phyloP scores from a whole-genome alignment of 495 filamentous ascomycete species.

The Penicillium fimorum region DNA sequence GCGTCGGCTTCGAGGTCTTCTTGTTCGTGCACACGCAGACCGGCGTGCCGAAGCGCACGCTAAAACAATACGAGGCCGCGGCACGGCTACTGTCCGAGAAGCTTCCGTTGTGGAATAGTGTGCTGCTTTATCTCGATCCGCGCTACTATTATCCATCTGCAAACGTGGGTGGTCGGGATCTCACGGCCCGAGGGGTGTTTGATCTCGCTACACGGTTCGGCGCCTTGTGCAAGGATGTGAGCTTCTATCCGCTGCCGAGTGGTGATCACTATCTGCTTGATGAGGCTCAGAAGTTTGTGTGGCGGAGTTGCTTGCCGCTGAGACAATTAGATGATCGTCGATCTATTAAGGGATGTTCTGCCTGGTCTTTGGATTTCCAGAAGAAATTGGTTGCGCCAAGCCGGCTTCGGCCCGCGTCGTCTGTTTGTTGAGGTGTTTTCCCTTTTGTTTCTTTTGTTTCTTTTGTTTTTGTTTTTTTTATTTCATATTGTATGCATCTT shows the following conservation, averaged over 20 bases:
- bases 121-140: slow-evolving; percentile 40
- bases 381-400: slow-evolving; percentile 1
- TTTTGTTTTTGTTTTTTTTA: background rate
- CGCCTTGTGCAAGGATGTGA: slow-evolving; percentile 25
- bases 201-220: slow-evolving; percentile 35
- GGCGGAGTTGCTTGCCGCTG: slow-evolving; percentile 19
- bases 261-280: slow-evolving; percentile 27
- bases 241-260: slow-evolving; percentile 33
- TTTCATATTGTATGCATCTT: background rate
- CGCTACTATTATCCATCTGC: slow-evolving; percentile 38
- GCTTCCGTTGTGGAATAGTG: slow-evolving; percentile 28
- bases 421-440: background rate
- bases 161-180: slow-evolving; percentile 29
- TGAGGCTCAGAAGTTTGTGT: slow-evolving; percentile 26
- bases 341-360: slow-evolving; percentile 6
- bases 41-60: slow-evolving; percentile 37
- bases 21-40: slow-evolving; percentile 42
- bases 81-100: slow-evolving; percentile 24
- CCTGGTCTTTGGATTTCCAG: slow-evolving; percentile 2
- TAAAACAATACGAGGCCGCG: slow-evolving; percentile 35
- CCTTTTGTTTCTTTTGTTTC: background rate
- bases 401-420: background rate
- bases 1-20: slow-evolving; percentile 43
- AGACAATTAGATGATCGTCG: background rate
- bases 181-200: slow-evolving; percentile 33